A percentile compares a stretch with the other conserved stretches of the same genome.
These are phyloP conservation scores for Blastobotrys aristatus DNA, from an alignment of 1,139 yeast genomes.

Conservation along the genomic window DNA sequence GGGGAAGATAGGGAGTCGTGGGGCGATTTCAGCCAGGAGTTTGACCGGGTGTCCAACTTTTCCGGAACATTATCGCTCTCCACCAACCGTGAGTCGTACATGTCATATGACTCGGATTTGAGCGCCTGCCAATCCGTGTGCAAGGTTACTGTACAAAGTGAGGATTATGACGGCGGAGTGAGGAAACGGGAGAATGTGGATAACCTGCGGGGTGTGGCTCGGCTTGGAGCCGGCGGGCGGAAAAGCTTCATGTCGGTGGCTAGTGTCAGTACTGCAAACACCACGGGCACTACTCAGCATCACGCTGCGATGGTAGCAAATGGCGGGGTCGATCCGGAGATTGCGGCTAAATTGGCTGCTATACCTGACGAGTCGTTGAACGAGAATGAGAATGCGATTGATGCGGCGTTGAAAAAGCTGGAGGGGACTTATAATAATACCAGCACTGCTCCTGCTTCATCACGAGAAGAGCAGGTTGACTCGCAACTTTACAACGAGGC, in stretches of 20 bases:
- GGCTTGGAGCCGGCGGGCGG: not conserved
- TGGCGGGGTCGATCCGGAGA: slow-evolving; percentile 24
- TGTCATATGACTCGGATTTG: slow-evolving; percentile 22
- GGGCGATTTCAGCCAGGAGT: not conserved
- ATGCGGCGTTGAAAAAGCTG: slow-evolving; percentile 65
- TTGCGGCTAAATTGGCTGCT: slow-evolving; percentile 27
- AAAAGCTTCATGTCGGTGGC: not conserved
- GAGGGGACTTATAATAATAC: slow-evolving; percentile 51
- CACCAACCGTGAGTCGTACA: slow-evolving; percentile 1
- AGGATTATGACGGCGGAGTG: not conserved
- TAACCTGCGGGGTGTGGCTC: slow-evolving; percentile 12
- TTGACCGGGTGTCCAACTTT: slow-evolving; percentile 12
- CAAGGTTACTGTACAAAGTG: not conserved
- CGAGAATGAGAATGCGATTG: slow-evolving; percentile 58
- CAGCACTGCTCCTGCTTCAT: too few relatives aligned
- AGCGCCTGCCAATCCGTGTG: slow-evolving; percentile 3
- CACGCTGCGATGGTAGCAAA: slow-evolving; percentile 5
- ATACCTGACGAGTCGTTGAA: slow-evolving; percentile 71
- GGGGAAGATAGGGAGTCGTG: not conserved
- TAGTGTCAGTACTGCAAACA: not conserved
- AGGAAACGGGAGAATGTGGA: slow-evolving; percentile 5
- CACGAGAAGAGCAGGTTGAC: not conserved
- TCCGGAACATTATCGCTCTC: slow-evolving; percentile 7
- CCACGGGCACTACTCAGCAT: slow-evolving; percentile 3
- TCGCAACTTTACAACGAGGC: slow-evolving; percentile 14